Evolutionary conservation across 306 rosid species (phyloP), one percentile per base, ranked within the genome.

Genomic region (Geum urbanum): DNA sequence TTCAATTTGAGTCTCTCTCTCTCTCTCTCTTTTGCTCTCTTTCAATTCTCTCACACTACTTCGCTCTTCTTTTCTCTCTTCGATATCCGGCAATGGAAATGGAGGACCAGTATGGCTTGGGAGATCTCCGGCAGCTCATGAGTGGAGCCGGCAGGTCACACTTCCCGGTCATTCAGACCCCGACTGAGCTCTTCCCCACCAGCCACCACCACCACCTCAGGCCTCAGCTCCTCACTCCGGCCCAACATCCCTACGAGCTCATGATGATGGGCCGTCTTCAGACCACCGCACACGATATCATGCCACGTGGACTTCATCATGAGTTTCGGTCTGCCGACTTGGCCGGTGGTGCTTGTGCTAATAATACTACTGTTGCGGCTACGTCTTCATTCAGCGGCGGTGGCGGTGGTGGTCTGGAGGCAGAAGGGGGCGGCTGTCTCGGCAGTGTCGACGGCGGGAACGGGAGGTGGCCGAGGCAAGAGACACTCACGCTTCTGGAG

Each of bases 401-500:
- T 3, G 37, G 37, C 37, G 37, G 76, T 9, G 73, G 80, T 16
- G 89, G 87, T 3, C 78, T 86, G 19, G 96, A 87, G n/a, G 82
- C 74, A 8, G 96, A 88, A 20, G 78, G 85, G 5, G 74, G 66
- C 0, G 86, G 76, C 0, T 79, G 77, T 24, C 57, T 81, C 27
- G 88, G 77, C 5, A 84, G 80, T n/a, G 27, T 24, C 27, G 96
- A 86, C 8, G 82, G 78, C 2, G 82, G 89, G 54, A 82, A 92
- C 0, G 92, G 95, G 5, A 70, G 99, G 71, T 91, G 97, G 97
- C 97, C 99, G 6, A 82, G 99, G 51, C 97, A 95, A 48, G 99
- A 95, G 81, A 95, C 99, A 19, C 99, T 95, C 22, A 91, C 95
- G 67, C 96, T 95, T 72, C 88, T 95, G 76, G 96, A 95, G 78